Percentiles rank a stretch among this genome's conserved stretches.
These are phyloP conservation scores for Cyathus striatus DNA, from an alignment of 768 basidiomycete genomes.

Conservation along the genomic window DNA sequence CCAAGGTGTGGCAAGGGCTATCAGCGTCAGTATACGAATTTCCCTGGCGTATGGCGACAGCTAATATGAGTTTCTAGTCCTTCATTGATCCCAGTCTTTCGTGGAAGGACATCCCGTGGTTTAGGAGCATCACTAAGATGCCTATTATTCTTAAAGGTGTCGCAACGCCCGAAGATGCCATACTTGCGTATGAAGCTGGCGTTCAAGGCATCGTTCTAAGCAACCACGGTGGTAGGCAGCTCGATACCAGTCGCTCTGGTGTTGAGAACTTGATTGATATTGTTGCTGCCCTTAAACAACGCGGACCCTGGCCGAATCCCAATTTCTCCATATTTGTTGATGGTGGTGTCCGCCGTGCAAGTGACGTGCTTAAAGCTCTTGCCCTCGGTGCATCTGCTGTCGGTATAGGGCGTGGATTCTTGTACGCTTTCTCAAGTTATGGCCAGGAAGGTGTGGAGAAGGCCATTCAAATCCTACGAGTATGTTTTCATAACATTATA, in stretches of 20 bases:
- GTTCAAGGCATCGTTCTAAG: conserved; percentile 79
- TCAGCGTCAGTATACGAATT: conserved; percentile 54
- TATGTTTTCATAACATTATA: too few relatives aligned
- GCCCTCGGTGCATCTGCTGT: conserved; percentile 89
- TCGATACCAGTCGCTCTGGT: conserved; percentile 82
- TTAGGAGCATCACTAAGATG: conserved; percentile 80
- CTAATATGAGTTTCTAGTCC: conserved; percentile 37
- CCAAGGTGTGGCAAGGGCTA: conserved; percentile 92
- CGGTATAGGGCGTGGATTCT: conserved; percentile 72
- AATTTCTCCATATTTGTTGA: conserved; percentile 86
- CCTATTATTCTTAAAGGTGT: conserved; percentile 90
- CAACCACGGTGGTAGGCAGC: conserved; percentile 78
- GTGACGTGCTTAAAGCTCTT: conserved; percentile 84
- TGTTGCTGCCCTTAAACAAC: conserved; percentile 60
- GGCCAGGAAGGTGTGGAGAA: conserved; percentile 75
- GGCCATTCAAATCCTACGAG: conserved; percentile 65
- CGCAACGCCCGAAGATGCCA: conserved; percentile 55
- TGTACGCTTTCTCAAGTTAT: conserved; percentile 79
- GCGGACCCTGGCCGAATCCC: conserved; percentile 71
- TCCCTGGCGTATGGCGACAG: not conserved
- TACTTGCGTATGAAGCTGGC: conserved; percentile 76
- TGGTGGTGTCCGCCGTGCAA: conserved; percentile 91
- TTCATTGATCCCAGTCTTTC: conserved; percentile 92
- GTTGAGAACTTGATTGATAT: conserved; percentile 90
- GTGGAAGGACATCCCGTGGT: conserved; percentile 85